Evolutionary conservation across 768 basidiomycete species (phyloP), one percentile per base, ranked within the genome.

Genomic region (Pleurotus cornucopiae): DNA sequence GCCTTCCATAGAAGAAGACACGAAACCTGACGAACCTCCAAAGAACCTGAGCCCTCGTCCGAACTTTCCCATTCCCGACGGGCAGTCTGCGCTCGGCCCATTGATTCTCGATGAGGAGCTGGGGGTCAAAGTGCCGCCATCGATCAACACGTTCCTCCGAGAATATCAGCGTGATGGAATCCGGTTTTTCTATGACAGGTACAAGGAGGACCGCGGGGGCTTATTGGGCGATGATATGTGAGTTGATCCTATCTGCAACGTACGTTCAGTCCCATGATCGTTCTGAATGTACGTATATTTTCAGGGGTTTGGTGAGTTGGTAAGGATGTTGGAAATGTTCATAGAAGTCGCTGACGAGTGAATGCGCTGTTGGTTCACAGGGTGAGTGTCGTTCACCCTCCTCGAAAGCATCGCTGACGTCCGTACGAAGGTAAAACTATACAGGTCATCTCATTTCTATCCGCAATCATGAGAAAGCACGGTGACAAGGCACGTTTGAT

Each of bases 161-260:
- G 83, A 85, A 34, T 98, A 98, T 64, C 96, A 98, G 64, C 79
- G 92, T 34, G 86, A 94, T 9, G 96, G 96, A 6, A 82, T 89
- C 11, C 69, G 75, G 41, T 98, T 98, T 70, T 80, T 98, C 48
- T 97, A 82, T 71, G 74, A 79, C 12, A 78, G 85, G 46, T 97
- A 88, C 65, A 69, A 75, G 25, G 73, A 86, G 60, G 79, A 77
- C 0, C 74, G 76, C 44, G 96, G 96, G 0, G 95, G 88, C 0
- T 67, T 98, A 9, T 77, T 98, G 3, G 96, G 96, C 4, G 96
- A 98, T 66, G 96, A 98, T 64, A 98, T 98, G 96, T 96, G 93
- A 61, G 74, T 88, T 59, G 85, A 21, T 69, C 69, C 25, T 4
- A 6, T 37, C n/a, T 54, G 45, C 13, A 21, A 49, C n/a, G 34